Percentiles rank a stretch among this genome's conserved stretches.
Conservation (phyloP, 73 alveolate genomes). For the Paramecium sexaurelia region DNA sequence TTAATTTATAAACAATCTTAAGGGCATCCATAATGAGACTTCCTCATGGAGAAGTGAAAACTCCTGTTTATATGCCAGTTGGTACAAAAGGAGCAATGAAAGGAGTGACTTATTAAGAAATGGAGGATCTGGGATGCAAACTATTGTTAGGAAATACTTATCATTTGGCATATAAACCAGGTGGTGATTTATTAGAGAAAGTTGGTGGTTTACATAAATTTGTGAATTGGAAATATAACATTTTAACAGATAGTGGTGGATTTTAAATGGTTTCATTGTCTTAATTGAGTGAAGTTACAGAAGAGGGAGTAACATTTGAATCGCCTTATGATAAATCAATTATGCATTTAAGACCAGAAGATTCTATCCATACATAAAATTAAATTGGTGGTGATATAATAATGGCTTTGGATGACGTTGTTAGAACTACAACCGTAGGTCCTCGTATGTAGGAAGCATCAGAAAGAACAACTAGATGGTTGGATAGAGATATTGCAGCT, state of each 20-base stretch:
- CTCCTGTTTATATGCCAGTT: conserved; percentile 99
- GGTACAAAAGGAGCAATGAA: conserved; percentile 99
- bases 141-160: conserved; percentile 98
- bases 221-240: conserved; percentile 90
- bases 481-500: conserved; percentile 92
- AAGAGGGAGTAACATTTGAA: conserved; percentile 97
- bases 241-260: conserved; percentile 99
- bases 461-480: conserved; percentile 99
- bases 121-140: conserved; percentile 96
- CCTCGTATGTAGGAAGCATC: conserved; percentile 97
- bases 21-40: conserved; percentile 95
- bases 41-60: conserved; percentile 99
- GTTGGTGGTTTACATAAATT: conserved; percentile 96
- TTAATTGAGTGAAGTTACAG: conserved; percentile 88
- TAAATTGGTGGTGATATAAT: conserved; percentile 98
- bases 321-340: conserved; percentile 94
- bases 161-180: conserved; percentile 99
- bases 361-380: conserved; percentile 96
- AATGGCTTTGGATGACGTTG: conserved; percentile 99
- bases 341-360: conserved; percentile 98
- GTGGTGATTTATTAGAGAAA: conserved; percentile 93
- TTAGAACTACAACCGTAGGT: conserved; percentile 87
- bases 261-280: conserved; percentile 98
- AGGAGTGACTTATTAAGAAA: conserved; percentile 83
- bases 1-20: background rate